Base-by-base conservation (phyloP, 495 filamentous ascomycete genomes). In the Annulohypoxylon stygium region DNA sequence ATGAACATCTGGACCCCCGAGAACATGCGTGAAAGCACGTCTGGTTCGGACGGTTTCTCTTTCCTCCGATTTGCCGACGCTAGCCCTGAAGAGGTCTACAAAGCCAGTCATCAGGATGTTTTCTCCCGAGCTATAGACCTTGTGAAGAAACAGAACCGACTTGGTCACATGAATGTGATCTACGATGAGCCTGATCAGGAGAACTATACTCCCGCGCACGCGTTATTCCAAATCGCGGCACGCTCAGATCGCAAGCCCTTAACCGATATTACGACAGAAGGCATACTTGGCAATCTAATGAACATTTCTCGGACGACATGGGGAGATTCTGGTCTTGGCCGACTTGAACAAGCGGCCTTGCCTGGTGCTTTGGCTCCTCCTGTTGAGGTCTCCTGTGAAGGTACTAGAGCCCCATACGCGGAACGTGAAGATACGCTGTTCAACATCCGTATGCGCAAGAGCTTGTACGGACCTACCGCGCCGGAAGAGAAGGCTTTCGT, bases 1-100 rank as follows among this genome's bases (percentile, higher is more conserved):
- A 88, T 97, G 87, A 98, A 95, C 75, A 90, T 99, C 60, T 98
- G 93, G 91, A 88, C 89, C 2, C 89, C 93, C 0, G 89, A 94
- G 55, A 89, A 97, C 71, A 88, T 97, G 48, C 85, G 84, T n/a
- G 81, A 88, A 55, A 85, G 84, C 64, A 76, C 84, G 5, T 80
- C 84, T 18, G 85, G 87, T 0, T 82, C 86, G 50, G 87, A 86
- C 8, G 87, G 90, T 16, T 99, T 98, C 81, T 93, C 94, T 0
- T 99, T 94, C 91, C 84, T 98, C 57, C 92, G 93, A 12, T 97
- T 98, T 73, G 89, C 90, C 14, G 93, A 97, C 76, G 85, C 86
- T 1, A 97, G 93, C 58, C 83, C 89, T 9, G 84, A 86, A 34
- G 94, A 98, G 73, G 90, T 89, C 16, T 85, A 87, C 66, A 82